Percentiles rank a stretch among this genome's conserved stretches.
Evolutionary conservation across 202 grass and related monocot genomes (phyloP).

Genomic region (Bolboschoenoplectus hybrid): DNA sequence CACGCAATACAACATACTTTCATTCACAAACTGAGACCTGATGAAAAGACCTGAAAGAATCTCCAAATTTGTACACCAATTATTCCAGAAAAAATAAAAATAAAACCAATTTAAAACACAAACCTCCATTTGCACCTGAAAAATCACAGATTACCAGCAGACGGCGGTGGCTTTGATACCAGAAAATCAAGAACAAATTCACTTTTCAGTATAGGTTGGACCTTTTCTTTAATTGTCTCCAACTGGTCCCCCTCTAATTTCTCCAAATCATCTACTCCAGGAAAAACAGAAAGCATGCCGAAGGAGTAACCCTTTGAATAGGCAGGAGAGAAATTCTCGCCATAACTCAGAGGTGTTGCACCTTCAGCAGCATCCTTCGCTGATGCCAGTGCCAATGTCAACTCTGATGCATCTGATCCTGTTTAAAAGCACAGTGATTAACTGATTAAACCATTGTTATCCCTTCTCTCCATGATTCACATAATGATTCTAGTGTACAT

Average conservation of each 20-base stretch:
- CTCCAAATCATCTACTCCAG: constrained; percentile 62
- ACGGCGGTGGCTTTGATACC: constrained; percentile 31
- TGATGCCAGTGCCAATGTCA: constrained; percentile 15
- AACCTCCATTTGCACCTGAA: constrained; percentile 4
- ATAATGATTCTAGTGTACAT: not conserved
- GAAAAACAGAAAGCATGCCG: constrained; percentile 75
- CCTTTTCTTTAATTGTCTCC: constrained; percentile 60
- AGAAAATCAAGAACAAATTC: constrained; percentile 79
- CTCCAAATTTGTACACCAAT: not conserved
- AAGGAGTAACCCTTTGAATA: constrained; percentile 82
- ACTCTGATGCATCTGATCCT: constrained; percentile 32
- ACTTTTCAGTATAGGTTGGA: constrained; percentile 66
- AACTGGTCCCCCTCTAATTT: constrained; percentile 61
- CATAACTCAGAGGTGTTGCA: constrained; percentile 56
- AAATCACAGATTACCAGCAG: constrained; percentile 59
- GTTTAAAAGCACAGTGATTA: constrained; percentile 3
- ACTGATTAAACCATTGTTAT: constrained; percentile 14
- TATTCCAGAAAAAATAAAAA: constrained; percentile 2
- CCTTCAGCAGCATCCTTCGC: constrained; percentile 44
- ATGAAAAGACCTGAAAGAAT: not conserved
- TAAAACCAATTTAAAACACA: not conserved
- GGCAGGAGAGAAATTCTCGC: constrained; percentile 80
- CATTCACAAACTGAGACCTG: not conserved
- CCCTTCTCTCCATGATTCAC: not conserved
- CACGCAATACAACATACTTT: not conserved